Percentiles rank a stretch among this genome's conserved stretches.
phyloP scores from a whole-genome alignment of 2,329 filamentous ascomycete species.

The Neocatenulostroma microsporum region DNA sequence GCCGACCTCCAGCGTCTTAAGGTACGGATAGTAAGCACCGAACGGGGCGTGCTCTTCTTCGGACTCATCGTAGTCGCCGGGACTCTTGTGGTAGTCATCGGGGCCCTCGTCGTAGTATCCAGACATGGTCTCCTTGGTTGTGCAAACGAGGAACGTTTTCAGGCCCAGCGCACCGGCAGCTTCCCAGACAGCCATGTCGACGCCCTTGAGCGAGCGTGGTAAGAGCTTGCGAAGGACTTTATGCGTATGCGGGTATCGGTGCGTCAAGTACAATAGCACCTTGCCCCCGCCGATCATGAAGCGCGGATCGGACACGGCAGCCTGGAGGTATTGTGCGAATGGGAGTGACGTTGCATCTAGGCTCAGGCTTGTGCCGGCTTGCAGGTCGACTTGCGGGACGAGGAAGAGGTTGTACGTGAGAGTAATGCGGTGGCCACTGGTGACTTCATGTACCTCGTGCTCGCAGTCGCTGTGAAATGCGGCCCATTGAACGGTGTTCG shows the following conservation, averaged over 20 bases:
- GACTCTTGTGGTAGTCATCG: too few species aligned
- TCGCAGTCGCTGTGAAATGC: conserved; percentile 50
- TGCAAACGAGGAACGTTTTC: too few species aligned
- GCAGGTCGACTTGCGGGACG: conserved; percentile 29
- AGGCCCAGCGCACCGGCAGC: conserved; percentile 10
- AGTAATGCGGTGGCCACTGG: conserved; percentile 46
- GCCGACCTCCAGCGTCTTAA: conserved; percentile 1
- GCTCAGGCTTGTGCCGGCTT: conserved; percentile 15
- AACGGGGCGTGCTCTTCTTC: background rate
- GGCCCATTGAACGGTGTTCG: conserved; percentile 44
- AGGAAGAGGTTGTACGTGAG: conserved; percentile 54
- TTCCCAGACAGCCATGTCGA: conserved; percentile 22
- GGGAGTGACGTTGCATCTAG: conserved; percentile 31
- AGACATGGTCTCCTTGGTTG: too few species aligned
- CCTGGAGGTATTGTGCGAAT: conserved; percentile 30
- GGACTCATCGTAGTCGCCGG: too few species aligned
- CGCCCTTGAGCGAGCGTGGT: conserved; percentile 20
- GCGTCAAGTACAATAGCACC: conserved; percentile 16
- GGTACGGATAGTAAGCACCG: background rate
- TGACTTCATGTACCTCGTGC: conserved; percentile 47
- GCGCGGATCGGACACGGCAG: conserved; percentile 22
- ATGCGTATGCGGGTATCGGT: conserved; percentile 21
- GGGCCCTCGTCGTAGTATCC: too few species aligned
- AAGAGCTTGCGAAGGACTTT: conserved; percentile 10
- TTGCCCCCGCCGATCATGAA: conserved; percentile 30